Evolutionary conservation across 2,329 filamentous ascomycete genomes (phyloP).

Genomic region (Aspergillus puulaauensis): DNA sequence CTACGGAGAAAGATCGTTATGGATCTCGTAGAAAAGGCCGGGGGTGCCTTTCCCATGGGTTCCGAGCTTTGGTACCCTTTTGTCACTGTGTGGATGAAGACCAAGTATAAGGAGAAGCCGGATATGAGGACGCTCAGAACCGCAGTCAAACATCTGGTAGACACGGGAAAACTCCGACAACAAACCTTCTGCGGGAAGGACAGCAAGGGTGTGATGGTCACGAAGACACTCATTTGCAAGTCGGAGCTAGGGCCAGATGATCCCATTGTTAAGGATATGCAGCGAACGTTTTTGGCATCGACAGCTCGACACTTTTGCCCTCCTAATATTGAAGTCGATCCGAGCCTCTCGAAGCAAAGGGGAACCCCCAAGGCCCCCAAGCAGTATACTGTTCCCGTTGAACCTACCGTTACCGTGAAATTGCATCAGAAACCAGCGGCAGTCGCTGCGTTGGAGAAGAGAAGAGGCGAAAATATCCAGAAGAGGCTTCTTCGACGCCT

Average conservation of each 20-base stretch:
- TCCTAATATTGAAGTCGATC: conserved; percentile 39
- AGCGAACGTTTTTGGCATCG: conserved; percentile 50
- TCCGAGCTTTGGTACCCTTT: conserved; percentile 58
- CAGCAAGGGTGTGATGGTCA: conserved; percentile 48
- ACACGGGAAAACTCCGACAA: conserved; percentile 52
- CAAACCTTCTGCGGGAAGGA: conserved; percentile 53
- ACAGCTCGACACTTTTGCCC: conserved; percentile 48
- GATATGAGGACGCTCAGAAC: conserved; percentile 54
- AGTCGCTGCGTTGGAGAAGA: conserved; percentile 29
- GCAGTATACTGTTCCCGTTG: conserved; percentile 27
- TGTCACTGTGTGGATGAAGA: conserved; percentile 51
- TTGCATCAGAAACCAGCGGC: conserved; percentile 37
- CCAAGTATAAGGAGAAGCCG: conserved; percentile 46
- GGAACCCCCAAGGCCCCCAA: conserved; percentile 10
- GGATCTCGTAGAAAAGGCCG: conserved; percentile 54
- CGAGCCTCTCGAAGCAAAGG: conserved; percentile 30
- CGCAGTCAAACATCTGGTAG: conserved; percentile 51
- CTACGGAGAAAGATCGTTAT: conserved; percentile 53
- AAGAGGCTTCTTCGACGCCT: conserved; percentile 24
- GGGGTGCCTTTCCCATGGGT: conserved; percentile 57
- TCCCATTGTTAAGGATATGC: conserved; percentile 48
- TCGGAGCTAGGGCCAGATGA: conserved; percentile 47
- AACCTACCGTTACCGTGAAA: conserved; percentile 34
- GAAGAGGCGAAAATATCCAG: conserved; percentile 25
- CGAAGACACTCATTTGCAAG: conserved; percentile 51